A percentile compares a stretch with the other conserved stretches of the same genome.
These are phyloP conservation scores for Xylaria telfairii DNA, from an alignment of 495 filamentous ascomycete genomes.

Conservation along the genomic window DNA sequence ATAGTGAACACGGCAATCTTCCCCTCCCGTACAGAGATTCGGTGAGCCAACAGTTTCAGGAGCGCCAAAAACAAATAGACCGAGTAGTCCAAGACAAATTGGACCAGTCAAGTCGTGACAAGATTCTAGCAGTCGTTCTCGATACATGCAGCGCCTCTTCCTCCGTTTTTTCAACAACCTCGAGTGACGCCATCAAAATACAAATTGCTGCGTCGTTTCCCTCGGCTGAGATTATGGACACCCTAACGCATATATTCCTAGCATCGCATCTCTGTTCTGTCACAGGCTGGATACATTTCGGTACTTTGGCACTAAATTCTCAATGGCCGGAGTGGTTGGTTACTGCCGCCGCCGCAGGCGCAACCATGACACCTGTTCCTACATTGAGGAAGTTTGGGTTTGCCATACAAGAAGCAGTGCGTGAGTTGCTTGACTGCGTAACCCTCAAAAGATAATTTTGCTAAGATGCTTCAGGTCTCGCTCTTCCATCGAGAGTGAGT, in stretches of 20 bases:
- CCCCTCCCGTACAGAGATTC: constrained; percentile 53
- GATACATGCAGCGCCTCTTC: too few species aligned
- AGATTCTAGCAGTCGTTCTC: constrained; percentile 64
- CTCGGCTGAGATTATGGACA: constrained; percentile 62
- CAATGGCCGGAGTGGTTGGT: constrained; percentile 63
- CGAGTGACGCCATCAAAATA: constrained; percentile 47
- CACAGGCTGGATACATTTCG: constrained; percentile 63
- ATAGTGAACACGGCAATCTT: constrained; percentile 60
- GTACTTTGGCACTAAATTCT: constrained; percentile 58
- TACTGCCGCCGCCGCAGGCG: constrained; percentile 60
- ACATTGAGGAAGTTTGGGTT: constrained; percentile 67
- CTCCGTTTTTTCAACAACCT: too few species aligned
- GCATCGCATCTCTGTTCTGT: constrained; percentile 55
- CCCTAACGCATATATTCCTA: constrained; percentile 66
- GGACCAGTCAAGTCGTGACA: constrained; percentile 57
- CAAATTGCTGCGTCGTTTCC: constrained; percentile 66
- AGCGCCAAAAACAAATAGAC: constrained; percentile 30
- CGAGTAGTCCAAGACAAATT: constrained; percentile 51
- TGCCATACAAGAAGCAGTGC: constrained; percentile 65
- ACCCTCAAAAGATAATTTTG: not conserved
- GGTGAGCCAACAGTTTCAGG: constrained; percentile 30
- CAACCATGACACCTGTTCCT: constrained; percentile 59
- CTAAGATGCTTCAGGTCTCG: constrained; percentile 33
- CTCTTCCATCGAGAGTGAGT: constrained; percentile 50
- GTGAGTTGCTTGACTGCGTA: constrained; percentile 36